Evolutionary conservation across 345 rosid genomes (phyloP), one percentile per base, ranked within the genome.

Genomic region (Clausena lansium): DNA sequence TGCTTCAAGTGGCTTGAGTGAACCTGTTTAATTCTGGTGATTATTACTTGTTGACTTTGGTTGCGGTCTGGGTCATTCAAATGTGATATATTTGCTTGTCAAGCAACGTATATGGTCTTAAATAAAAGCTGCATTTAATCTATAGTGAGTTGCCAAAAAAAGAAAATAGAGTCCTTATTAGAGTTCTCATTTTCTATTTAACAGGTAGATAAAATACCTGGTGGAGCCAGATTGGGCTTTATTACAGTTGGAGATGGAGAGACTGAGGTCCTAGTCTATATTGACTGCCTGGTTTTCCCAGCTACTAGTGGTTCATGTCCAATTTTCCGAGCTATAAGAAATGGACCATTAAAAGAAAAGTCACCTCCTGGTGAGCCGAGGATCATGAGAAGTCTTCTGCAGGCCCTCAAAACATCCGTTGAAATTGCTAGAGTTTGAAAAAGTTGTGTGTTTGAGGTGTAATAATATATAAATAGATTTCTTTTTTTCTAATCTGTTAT

Each of bases 341-440:
- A 92, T 45, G 99, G 98, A 7, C 78, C 83, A 27, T 38, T 79
- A 77, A 95, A 91, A 82, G 91, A 90, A 58, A 81, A 83, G 65
- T 77, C 94, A 27, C 94, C 97, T 39, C 98, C 99, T 0, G 96
- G 97, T 41, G 97, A 93, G 80, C 93, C 94, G 22, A 92, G 96
- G 75, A 93, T 95, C 88, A 92, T 92, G 98, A 92, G 98, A 88
- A 92, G 98, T 58, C 94, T 93, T 68, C 92, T 92, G 47, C 89
- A 84, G 22, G 98, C 97, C 38, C 90, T 93, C 33, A 80, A 89
- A 84, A 89, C 79, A 82, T 93, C 97, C 1, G 90, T 91, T 62
- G 87, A 88, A 76, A 83, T 95, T 62, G 91, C 99, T 80, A 89
- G 84, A 73, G 32, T 82, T 64, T 89, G 79, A 88, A 74, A 22